These are phyloP conservation scores for Brassica hybrid DNA, from an alignment of 441 rosid genomes.

Conservation along the genomic window DNA sequence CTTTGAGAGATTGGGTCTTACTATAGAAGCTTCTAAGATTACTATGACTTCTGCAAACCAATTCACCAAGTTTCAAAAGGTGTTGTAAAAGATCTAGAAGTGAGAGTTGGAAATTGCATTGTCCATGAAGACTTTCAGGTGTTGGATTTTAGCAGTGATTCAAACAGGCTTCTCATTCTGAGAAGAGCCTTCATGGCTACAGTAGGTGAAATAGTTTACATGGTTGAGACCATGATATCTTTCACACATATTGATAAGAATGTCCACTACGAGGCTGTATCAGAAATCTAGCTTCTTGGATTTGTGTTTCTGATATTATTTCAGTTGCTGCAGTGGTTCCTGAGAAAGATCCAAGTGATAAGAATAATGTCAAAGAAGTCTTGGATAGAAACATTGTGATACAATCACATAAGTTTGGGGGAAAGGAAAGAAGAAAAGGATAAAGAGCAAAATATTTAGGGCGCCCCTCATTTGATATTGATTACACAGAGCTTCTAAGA, in stretches of 20 bases:
- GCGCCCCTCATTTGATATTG: neutral
- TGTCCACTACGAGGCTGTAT: neutral
- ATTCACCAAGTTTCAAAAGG: neutral
- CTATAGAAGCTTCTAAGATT: neutral
- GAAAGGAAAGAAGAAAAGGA: neutral
- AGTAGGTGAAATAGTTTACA: neutral
- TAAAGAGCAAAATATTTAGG: neutral
- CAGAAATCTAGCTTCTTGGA: neutral
- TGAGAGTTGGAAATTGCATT: neutral
- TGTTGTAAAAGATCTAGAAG: neutral
- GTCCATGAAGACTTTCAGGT: neutral
- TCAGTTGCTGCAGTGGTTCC: neutral
- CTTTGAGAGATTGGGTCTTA: neutral
- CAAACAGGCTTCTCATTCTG: neutral
- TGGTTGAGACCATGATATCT: neutral
- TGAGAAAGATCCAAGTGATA: too few relatives aligned
- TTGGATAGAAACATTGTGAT: neutral
- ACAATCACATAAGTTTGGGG: neutral
- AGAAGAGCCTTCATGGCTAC: neutral
- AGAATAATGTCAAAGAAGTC: too few relatives aligned
- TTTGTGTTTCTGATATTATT: neutral
- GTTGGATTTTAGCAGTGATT: neutral
- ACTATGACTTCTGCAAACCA: neutral
- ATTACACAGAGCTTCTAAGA: neutral
- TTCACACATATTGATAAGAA: too few relatives aligned